phyloP scores from a whole-genome alignment of 2,329 filamentous ascomycete species.

The Stagonosporopsis cucurbitacearum region DNA sequence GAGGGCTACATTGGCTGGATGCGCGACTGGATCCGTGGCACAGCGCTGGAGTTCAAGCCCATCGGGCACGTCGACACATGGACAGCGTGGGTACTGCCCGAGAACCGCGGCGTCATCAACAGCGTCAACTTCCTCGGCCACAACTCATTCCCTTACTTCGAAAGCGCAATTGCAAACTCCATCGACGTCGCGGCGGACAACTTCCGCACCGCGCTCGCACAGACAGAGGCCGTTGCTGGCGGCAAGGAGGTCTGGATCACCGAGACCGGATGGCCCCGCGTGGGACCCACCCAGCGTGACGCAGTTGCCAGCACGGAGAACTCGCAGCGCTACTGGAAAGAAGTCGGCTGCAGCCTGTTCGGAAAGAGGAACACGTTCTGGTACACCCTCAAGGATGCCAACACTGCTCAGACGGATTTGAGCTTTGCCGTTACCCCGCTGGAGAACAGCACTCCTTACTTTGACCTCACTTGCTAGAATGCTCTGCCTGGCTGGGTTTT shows the following conservation, averaged over 20 bases:
- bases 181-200: constrained; percentile 69
- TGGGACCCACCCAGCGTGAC: constrained; percentile 31
- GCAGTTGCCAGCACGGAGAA: constrained; percentile 37
- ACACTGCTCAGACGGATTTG: constrained; percentile 50
- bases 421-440: constrained; percentile 63
- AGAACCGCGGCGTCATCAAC: constrained; percentile 72
- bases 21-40: constrained; percentile 67
- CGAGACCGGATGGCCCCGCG: constrained; percentile 79
- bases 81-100: constrained; percentile 70
- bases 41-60: constrained; percentile 61
- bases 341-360: constrained; percentile 40
- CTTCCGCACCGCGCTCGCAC: constrained; percentile 69
- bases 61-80: constrained; percentile 90
- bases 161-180: constrained; percentile 62
- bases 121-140: constrained; percentile 79
- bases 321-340: constrained; percentile 35
- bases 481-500: neutral
- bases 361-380: constrained; percentile 37
- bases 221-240: constrained; percentile 63
- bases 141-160: constrained; percentile 86
- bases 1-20: constrained; percentile 73
- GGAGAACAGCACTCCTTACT: constrained; percentile 58
- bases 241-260: constrained; percentile 82
- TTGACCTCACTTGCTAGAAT: constrained; percentile 60
- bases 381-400: constrained; percentile 47